A percentile compares a stretch with the other conserved stretches of the same genome.
phyloP scores from a whole-genome alignment of 495 filamentous ascomycete genomes.

The Friedmanniomyces endolithicus region DNA sequence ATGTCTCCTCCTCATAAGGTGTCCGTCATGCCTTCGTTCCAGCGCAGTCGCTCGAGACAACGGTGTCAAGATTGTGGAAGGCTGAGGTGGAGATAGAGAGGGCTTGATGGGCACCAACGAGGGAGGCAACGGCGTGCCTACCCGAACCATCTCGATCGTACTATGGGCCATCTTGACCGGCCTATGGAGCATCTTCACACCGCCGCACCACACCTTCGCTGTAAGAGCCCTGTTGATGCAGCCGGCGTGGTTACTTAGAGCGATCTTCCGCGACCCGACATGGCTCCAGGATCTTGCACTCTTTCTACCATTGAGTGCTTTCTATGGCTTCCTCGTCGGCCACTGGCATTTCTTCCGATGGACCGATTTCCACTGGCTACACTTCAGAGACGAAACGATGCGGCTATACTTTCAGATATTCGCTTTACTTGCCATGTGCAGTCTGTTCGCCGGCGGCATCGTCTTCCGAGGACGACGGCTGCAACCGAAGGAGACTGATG shows the following conservation, averaged over 20 bases:
- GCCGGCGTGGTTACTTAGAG: slow-evolving; percentile 9
- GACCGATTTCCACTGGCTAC: background rate
- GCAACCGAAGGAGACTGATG: background rate
- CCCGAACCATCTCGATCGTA: background rate
- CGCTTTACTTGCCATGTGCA: slow-evolving; percentile 10
- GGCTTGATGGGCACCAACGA: background rate
- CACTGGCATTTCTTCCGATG: slow-evolving; percentile 2
- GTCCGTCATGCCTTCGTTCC: too few species aligned
- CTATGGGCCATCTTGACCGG: slow-evolving; percentile 9
- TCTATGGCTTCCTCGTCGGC: slow-evolving; percentile 4
- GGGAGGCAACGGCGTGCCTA: slow-evolving; percentile 1
- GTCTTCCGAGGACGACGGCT: slow-evolving; percentile 8
- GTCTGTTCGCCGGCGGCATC: slow-evolving; percentile 14
- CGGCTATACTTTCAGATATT: slow-evolving; percentile 14
- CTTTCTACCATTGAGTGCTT: background rate
- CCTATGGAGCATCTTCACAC: slow-evolving; percentile 19
- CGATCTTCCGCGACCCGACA: background rate
- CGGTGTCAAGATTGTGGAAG: background rate
- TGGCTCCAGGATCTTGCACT: slow-evolving; percentile 13
- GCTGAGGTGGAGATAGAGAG: background rate
- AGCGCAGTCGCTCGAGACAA: too few species aligned
- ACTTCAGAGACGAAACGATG: background rate
- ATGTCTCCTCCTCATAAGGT: too few species aligned
- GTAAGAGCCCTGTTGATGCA: slow-evolving; percentile 13
- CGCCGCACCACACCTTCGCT: slow-evolving; percentile 12